Base-by-base conservation (phyloP, 768 basidiomycete species). In the Harrya chromipes region DNA sequence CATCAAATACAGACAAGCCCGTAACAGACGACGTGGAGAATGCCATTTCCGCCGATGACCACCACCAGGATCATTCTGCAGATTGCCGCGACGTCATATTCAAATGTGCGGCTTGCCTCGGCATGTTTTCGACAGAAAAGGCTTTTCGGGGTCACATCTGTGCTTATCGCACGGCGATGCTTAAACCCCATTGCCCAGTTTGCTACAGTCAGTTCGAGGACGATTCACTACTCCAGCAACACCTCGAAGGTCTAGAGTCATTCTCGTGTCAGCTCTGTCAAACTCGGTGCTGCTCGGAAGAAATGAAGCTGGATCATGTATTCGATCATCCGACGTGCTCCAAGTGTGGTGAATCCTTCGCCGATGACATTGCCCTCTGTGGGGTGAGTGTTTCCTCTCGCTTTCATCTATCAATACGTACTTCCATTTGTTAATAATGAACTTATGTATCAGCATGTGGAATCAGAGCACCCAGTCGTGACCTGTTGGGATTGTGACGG, bases 401-500 rank as follows among this genome's bases (percentile, higher is more conserved):
- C 11, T 33, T 11, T 13, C 11, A 27, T 20, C 6, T 43, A 14
- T 44, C 14, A 8, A 33, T 12, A 17, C 14, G 7, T 2, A n/a
- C 14, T 26, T 35, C n/a, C 34, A 17, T 33, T 35, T 5, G 20
- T 41, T 51, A 6, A 51, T 36, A 16, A 43, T 1, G 21, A 34
- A 38, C 23, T n/a, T 47, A 0, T 43, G 40, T 10, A n/a, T 39
- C 29, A 66, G 64, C 64, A 66, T 4, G 42, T 60, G 24, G 60
- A 56, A 9, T 48, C 46, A 1, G 58, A 55, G 23, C 64, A 65
- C 34, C 58, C 58, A 1, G 52, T 49, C 12, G 55, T 67, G 14
- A 62, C 64, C 33, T 67, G 64, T 49, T 66, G 64, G 64, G 64
- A 67, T 21, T 66, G 64, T 27, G 60, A 54, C 31, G 65, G 64